Percentiles rank a stretch among this genome's conserved stretches.
These are phyloP conservation scores for Claviceps citrina DNA, from an alignment of 2,329 filamentous ascomycete species.

Conservation along the genomic window DNA sequence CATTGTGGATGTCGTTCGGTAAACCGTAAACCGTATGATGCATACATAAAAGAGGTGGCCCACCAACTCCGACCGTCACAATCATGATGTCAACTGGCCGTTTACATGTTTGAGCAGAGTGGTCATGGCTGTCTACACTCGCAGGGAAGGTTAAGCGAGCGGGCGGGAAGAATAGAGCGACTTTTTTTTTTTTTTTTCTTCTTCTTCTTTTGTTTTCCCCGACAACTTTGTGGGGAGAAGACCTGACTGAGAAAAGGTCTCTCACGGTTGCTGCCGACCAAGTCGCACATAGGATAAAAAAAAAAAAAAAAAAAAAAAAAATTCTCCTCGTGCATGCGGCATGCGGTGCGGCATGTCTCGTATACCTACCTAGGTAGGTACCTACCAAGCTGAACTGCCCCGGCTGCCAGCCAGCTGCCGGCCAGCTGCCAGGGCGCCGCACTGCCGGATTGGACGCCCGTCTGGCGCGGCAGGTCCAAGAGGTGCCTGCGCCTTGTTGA, in stretches of 20 bases:
- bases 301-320: too few species aligned
- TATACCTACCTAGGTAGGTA: not conserved
- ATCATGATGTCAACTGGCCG: too few species aligned
- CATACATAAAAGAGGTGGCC: too few species aligned
- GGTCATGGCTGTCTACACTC: too few species aligned
- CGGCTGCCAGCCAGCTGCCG: not conserved
- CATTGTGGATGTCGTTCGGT: not conserved
- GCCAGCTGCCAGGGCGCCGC: not conserved
- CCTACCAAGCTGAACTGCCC: not conserved
- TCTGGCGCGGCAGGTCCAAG: conserved; percentile 1
- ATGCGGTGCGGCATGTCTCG: conserved; percentile 2
- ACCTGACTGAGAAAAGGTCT: not conserved
- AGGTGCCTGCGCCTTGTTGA: too few species aligned
- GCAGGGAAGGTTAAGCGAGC: too few species aligned
- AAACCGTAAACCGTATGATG: too few species aligned
- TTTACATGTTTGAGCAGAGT: too few species aligned
- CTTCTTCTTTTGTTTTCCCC: not conserved
- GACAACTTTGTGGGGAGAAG: not conserved
- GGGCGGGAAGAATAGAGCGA: too few species aligned
- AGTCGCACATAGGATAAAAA: not conserved
- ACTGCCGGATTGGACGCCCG: conserved; percentile 1
- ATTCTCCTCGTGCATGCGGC: conserved; percentile 1
- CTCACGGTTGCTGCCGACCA: not conserved
- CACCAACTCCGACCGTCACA: too few species aligned
- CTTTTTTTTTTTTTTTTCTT: not conserved